Conservation (phyloP, 495 filamentous ascomycete genomes). For the Aeminium ludgeri region DNA sequence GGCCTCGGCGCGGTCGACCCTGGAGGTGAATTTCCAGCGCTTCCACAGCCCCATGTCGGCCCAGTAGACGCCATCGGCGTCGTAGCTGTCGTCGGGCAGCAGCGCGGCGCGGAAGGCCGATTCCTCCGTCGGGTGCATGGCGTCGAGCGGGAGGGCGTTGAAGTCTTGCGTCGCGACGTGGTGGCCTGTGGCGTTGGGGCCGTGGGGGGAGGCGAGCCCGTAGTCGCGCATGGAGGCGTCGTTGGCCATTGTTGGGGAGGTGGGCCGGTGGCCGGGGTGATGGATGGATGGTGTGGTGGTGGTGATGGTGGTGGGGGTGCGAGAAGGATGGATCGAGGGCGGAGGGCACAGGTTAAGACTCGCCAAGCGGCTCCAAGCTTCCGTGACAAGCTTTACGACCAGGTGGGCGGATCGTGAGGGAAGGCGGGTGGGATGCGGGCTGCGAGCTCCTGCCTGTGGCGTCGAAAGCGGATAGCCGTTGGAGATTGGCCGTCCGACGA, state of each 20-base stretch:
- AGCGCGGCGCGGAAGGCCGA: conserved; percentile 57
- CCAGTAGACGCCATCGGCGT: conserved; percentile 69
- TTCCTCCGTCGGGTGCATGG: conserved; percentile 46
- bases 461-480: too few relatives aligned
- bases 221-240: conserved; percentile 30
- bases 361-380: neutral
- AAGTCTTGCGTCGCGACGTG: conserved; percentile 21
- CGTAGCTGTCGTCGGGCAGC: conserved; percentile 70
- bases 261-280: too few relatives aligned
- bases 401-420: neutral
- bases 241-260: neutral
- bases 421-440: too few relatives aligned
- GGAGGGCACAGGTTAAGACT: neutral
- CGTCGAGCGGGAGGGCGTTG: too few relatives aligned
- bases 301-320: neutral
- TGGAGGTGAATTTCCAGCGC: conserved; percentile 53
- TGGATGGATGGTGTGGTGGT: too few relatives aligned
- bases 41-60: conserved; percentile 55
- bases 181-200: conserved; percentile 22
- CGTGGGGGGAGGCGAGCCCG: conserved; percentile 29
- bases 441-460: too few relatives aligned
- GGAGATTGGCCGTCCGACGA: too few relatives aligned
- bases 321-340: neutral
- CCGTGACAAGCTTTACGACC: neutral
- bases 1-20: conserved; percentile 48